phyloP scores from a whole-genome alignment of 164 flowering plant species.

The Vitis labrusca region DNA sequence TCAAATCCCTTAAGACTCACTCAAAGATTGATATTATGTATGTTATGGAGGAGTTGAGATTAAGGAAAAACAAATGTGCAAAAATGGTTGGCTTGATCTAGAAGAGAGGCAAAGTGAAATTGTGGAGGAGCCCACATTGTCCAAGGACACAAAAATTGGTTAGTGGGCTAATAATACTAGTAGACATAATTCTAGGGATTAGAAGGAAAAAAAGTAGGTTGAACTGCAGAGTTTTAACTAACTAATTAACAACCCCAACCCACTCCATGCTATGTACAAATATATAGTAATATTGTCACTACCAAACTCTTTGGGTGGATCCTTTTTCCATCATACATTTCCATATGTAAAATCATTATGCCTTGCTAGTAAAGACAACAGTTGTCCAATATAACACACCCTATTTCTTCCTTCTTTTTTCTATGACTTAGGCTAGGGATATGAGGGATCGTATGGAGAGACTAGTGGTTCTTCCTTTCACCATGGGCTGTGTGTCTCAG shows the following conservation, averaged over 20 bases:
- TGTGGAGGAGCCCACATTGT: background rate
- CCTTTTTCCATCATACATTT: background rate
- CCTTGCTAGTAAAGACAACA: constrained; percentile 17
- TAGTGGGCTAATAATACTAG: background rate
- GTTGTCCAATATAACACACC: background rate
- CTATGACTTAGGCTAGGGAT: background rate
- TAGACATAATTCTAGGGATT: background rate
- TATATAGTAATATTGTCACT: background rate
- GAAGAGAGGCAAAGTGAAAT: constrained; percentile 2
- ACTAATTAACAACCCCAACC: constrained; percentile 17
- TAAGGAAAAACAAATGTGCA: background rate
- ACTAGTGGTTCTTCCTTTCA: constrained; percentile 55
- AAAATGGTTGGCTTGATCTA: constrained; percentile 9
- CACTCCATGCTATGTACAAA: constrained; percentile 12
- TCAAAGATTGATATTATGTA: background rate
- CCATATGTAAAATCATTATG: constrained; percentile 13
- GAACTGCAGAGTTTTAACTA: constrained; percentile 33
- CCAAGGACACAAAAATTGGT: background rate
- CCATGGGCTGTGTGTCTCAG: constrained; percentile 55
- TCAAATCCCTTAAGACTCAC: background rate
- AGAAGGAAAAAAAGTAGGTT: constrained; percentile 22
- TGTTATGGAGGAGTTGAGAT: background rate
- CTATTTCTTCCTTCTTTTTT: too few species aligned
- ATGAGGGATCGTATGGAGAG: constrained; percentile 53
- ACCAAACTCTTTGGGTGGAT: constrained; percentile 8